phyloP scores from a whole-genome alignment of 176 grass and related monocot genomes.

The Musa beccarii region DNA sequence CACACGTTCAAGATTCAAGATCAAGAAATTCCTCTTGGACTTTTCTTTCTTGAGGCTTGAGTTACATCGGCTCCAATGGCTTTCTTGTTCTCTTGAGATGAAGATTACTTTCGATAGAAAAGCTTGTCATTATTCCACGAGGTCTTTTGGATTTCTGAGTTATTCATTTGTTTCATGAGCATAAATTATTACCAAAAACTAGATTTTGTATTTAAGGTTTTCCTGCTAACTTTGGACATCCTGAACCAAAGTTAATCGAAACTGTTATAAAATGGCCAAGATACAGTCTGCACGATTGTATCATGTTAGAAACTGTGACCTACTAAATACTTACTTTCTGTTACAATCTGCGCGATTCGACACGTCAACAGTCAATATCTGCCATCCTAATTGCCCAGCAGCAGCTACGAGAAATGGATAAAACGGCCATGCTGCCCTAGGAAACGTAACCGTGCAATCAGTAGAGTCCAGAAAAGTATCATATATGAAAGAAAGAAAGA shows the following conservation, averaged over 20 bases:
- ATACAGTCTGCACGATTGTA: background rate
- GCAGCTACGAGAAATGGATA: conserved; percentile 60
- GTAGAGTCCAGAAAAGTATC: background rate
- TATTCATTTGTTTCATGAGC: background rate
- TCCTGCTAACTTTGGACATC: no score
- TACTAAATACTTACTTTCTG: conserved; percentile 44
- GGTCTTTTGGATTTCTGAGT: background rate
- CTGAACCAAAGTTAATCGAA: background rate
- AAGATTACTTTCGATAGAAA: background rate
- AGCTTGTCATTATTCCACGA: background rate
- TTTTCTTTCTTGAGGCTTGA: background rate
- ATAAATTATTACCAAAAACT: background rate
- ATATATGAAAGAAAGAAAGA: background rate
- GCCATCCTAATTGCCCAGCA: conserved; percentile 59
- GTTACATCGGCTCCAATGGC: background rate
- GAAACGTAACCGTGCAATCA: conserved; percentile 23
- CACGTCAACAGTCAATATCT: conserved; percentile 63
- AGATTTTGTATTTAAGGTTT: no score
- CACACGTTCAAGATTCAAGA: background rate
- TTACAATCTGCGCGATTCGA: conserved; percentile 60
- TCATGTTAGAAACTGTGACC: background rate
- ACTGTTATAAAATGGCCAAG: background rate
- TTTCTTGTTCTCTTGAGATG: background rate
- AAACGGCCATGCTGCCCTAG: conserved; percentile 64
- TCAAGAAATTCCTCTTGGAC: background rate